Evolutionary conservation across 768 basidiomycete species (phyloP).

Genomic region (Myochromella boudieri): DNA sequence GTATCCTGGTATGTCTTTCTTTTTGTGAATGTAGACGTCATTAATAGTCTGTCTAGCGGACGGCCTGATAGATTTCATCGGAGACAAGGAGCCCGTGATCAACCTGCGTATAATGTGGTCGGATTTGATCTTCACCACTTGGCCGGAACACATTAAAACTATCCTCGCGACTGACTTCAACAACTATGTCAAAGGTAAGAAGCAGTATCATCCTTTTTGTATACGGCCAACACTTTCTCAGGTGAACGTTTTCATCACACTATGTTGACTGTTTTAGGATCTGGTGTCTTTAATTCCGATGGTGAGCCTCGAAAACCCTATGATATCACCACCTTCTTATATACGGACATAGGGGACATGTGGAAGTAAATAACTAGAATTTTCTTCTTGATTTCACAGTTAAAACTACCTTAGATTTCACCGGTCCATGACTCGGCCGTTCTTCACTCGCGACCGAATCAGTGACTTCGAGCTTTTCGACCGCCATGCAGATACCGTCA

Average conservation of each 20-base stretch:
- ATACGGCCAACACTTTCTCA: slow-evolving; percentile 14
- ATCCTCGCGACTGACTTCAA: slow-evolving; percentile 58
- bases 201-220: not conserved
- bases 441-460: slow-evolving; percentile 60
- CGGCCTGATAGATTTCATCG: slow-evolving; percentile 33
- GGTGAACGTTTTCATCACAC: slow-evolving; percentile 43
- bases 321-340: not conserved
- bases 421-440: slow-evolving; percentile 63
- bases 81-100: slow-evolving; percentile 39
- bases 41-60: slow-evolving; percentile 35
- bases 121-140: slow-evolving; percentile 45
- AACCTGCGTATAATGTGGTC: slow-evolving; percentile 47
- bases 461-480: slow-evolving; percentile 64
- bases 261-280: slow-evolving; percentile 52
- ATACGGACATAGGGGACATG: slow-evolving; percentile 27
- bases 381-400: not conserved
- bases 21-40: not conserved
- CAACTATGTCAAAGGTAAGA: slow-evolving; percentile 57
- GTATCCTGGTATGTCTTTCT: slow-evolving; percentile 55
- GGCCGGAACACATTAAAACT: slow-evolving; percentile 56
- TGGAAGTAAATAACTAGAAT: slow-evolving; percentile 30
- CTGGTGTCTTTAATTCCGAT: slow-evolving; percentile 70
- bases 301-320: slow-evolving; percentile 31
- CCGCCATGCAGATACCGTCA: slow-evolving; percentile 45
- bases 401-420: slow-evolving; percentile 44